A percentile compares a stretch with the other conserved stretches of the same genome.
Conservation (phyloP, 495 filamentous ascomycete genomes). For the Lichina pygmaea region DNA sequence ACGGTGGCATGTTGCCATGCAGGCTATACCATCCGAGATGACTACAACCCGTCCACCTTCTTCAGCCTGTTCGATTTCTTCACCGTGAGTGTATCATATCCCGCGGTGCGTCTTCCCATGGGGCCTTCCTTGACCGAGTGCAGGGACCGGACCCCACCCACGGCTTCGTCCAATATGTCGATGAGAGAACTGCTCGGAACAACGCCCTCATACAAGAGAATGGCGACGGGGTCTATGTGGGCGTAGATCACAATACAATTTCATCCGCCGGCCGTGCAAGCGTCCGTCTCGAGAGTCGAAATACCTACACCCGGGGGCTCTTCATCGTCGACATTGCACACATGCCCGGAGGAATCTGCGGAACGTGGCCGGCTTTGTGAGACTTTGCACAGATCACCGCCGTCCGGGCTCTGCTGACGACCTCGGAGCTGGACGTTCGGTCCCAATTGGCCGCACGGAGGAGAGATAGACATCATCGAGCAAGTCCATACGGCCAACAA, state of each 20-base stretch:
- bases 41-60: conserved; percentile 7
- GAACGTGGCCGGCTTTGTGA: conserved; percentile 42
- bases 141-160: conserved; percentile 32
- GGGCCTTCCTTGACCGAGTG: neutral
- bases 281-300: conserved; percentile 40
- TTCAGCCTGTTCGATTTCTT: conserved; percentile 9
- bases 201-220: conserved; percentile 28
- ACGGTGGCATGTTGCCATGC: neutral
- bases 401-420: neutral
- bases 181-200: conserved; percentile 24
- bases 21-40: neutral
- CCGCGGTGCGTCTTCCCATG: neutral
- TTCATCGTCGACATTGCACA: conserved; percentile 51
- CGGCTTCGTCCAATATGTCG: conserved; percentile 41
- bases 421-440: conserved; percentile 36
- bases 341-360: conserved; percentile 46
- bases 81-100: conserved; percentile 3
- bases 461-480: conserved; percentile 86
- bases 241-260: conserved; percentile 19
- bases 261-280: conserved; percentile 29
- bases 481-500: conserved; percentile 40
- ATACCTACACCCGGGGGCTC: conserved; percentile 37
- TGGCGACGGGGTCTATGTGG: conserved; percentile 21
- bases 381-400: conserved; percentile 6
- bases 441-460: conserved; percentile 45